Evolutionary conservation across 2,329 filamentous ascomycete genomes (phyloP).

Genomic region (Fusarium sterilihyphosum): DNA sequence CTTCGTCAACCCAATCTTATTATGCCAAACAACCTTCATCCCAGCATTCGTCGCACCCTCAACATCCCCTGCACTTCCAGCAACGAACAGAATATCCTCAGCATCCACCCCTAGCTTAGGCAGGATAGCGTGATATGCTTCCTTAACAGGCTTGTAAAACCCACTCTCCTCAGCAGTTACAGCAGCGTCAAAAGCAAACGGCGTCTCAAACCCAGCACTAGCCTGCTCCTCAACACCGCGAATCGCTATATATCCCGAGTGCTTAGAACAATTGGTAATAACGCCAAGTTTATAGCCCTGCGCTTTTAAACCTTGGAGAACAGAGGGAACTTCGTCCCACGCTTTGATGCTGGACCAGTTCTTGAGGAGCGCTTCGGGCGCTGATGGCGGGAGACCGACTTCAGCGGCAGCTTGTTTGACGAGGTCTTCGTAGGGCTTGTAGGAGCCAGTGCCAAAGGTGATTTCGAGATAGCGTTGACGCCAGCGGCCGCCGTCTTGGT

Average conservation of each 20-base stretch:
- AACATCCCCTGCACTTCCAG: conserved; percentile 53
- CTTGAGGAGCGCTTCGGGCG: conserved; percentile 41
- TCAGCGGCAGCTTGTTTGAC: conserved; percentile 45
- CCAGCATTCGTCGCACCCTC: conserved; percentile 50
- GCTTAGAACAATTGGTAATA: conserved; percentile 52
- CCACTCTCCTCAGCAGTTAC: conserved; percentile 53
- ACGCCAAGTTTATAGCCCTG: conserved; percentile 49
- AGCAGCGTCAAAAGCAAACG: conserved; percentile 45
- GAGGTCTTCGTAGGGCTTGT: conserved; percentile 47
- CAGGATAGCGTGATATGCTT: conserved; percentile 49
- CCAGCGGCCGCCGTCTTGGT: conserved; percentile 47
- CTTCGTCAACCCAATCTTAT: conserved; percentile 43
- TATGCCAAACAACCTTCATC: conserved; percentile 54
- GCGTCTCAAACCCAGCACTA: conserved; percentile 9
- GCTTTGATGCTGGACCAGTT: conserved; percentile 43
- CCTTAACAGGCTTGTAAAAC: conserved; percentile 50
- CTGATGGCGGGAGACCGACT: conserved; percentile 43
- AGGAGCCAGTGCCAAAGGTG: conserved; percentile 49
- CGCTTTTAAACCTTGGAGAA: conserved; percentile 35
- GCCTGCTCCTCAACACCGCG: not conserved
- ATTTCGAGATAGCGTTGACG: conserved; percentile 51
- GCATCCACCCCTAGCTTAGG: conserved; percentile 39
- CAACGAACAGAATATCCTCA: conserved; percentile 49
- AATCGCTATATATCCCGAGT: conserved; percentile 43
- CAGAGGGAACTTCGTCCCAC: conserved; percentile 35